Evolutionary conservation across 192 early-diverging fungal species (phyloP), one percentile per base, ranked within the genome.

Genomic region (Jimgerdemannia lactiflua): DNA sequence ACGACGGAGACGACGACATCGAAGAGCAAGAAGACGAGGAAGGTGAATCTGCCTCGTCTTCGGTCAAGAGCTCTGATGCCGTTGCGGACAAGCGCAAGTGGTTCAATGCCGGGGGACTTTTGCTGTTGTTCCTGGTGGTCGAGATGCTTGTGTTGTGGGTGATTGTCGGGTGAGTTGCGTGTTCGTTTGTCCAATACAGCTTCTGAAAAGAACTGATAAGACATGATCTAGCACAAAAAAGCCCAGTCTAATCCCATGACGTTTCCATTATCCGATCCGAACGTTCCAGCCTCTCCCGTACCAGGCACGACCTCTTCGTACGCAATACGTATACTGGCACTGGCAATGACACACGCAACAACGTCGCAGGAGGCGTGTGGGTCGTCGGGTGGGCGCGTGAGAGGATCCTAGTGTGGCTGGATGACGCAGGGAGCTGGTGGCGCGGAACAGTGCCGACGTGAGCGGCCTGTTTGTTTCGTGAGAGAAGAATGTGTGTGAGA

Each of bases 1-100:
- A 69, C 2, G 75, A 77, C n/a, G 68, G 76, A 0, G 63, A 66
- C 40, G 70, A 79, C 20, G 75, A 73, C 19, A 42, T 65, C 3
- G 72, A 73, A 3, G 39, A 73, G 3, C 66, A 18, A 4, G 64
- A 43, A 3, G 43, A 67, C 9, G 70, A 69, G 7, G 72, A 77
- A 10, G 7, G 63, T 42, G 43, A 75, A 63, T 59, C 54, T n/a
- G 43, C 14, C 49, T 59, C 49, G 14, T 59, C 49, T 10, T 59
- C 14, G 14, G 14, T 6, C 14, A 6, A 14, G 49, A 59, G 8
- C 49, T 10, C 49, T 14, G 8, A 14, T 59, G 49, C 8, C 6
- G 49, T 59, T 59, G 14, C 8, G 8, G 6, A 0, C 8, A 59
- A 6, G 14, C 49, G 49, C 49, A 59, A 59, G 49, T 59, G 49